Base-by-base conservation (phyloP, 345 rosid species). In the Diplotaxis tenuifolia region DNA sequence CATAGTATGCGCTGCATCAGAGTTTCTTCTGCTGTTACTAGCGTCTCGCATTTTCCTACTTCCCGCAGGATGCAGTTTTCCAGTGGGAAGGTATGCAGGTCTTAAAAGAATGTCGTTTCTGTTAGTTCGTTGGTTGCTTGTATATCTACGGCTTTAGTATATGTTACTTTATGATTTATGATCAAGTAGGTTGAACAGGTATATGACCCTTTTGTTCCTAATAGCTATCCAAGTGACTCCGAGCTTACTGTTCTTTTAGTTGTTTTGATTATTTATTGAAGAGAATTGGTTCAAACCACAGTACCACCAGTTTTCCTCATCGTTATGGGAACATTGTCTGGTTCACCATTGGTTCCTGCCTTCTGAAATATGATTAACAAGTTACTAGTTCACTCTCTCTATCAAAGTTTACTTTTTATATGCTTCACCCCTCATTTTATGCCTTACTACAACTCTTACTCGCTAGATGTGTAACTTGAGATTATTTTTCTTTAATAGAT, bases 11-110 rank as follows among this genome's bases (percentile, higher is more conserved):
- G n/a, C n/a, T n/a, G n/a, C n/a, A n/a, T n/a, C n/a, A n/a, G 77
- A 21, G 78, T 1, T 62, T 42, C 70, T 62, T 29, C 80, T 31
- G 82, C 71, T 53, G 67, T 74, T 75, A 68, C 84, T 68, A 83
- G 83, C 38, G 42, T 86, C 34, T 86, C 97, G 8, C 98, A 88
- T 72, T 93, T 93, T 77, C 88, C 97, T 42, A 93, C 98, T 70
- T 93, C 98, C n/a, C 83, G 85, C 54, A 81, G 97, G 65, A 93
- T 93, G 72, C 98, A 93, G 55, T 93, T 93, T 73, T 93, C 98
- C n/a, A 93, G 86, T 86, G 97, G 90, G 59, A 84, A 89, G 98
- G 98, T 91, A 81, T 49, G 65, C 68, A 19, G 57, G 10, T 65
- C 67, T 45, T 59, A 25, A 29, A 67, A n/a, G 64, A 65, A 9